Conservation (phyloP, 2,329 filamentous ascomycete genomes). For the Plenodomus biglobosus region DNA sequence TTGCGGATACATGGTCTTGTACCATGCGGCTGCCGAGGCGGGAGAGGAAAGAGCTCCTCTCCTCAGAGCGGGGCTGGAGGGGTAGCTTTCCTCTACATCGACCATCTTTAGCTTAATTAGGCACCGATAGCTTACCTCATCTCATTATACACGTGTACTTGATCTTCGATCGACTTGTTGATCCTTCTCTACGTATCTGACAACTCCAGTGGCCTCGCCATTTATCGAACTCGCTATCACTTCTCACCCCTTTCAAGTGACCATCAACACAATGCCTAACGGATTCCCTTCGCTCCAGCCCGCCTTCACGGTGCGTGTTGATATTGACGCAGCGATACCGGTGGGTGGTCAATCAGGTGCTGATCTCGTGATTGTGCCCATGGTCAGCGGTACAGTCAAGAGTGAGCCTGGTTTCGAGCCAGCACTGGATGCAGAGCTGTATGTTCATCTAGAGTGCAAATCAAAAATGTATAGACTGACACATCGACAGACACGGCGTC, state of each 20-base stretch:
- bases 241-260: background rate
- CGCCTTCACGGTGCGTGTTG: conserved; percentile 35
- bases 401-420: conserved; percentile 35
- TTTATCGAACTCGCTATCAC: background rate
- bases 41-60: conserved; percentile 5
- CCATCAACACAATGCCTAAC: conserved; percentile 16
- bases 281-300: conserved; percentile 35
- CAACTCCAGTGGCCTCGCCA: background rate
- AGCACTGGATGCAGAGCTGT: conserved; percentile 30
- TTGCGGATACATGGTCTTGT: background rate
- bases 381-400: conserved; percentile 35
- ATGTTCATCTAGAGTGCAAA: conserved; percentile 1
- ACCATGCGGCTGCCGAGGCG: conserved; percentile 7
- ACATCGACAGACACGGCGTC: conserved; percentile 23
- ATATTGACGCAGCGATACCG: conserved; percentile 30
- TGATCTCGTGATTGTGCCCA: conserved; percentile 31
- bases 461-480: too few relatives aligned
- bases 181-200: background rate
- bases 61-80: conserved; percentile 18
- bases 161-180: background rate
- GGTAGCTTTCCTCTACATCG: conserved; percentile 14
- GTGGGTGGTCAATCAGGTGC: conserved; percentile 29
- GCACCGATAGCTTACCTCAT: background rate
- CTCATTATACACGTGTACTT: background rate
- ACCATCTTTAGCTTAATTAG: background rate